phyloP scores from a whole-genome alignment of 1,284 basidiomycete genomes.

The Vanrija sp. region DNA sequence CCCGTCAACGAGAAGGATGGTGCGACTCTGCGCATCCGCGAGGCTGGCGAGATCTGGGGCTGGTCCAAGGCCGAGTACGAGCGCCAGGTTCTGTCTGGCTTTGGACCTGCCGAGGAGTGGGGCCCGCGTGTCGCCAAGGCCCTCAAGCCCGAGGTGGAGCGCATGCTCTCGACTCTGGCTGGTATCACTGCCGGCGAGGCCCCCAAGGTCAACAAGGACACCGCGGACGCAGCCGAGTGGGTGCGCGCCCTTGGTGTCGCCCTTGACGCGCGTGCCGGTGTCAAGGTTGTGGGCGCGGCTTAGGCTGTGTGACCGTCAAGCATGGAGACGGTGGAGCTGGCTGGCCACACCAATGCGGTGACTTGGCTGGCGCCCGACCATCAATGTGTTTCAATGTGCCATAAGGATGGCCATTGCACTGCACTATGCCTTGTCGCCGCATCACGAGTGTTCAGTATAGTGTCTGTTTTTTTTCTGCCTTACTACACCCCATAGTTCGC shows the following conservation, averaged over 20 bases:
- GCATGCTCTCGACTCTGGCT: conserved; percentile 23
- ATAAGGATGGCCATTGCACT: no score
- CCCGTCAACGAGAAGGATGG: conserved; percentile 10
- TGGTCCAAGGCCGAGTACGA: conserved; percentile 45
- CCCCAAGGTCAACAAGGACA: conserved; percentile 15
- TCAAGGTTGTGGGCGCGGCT: conserved; percentile 28
- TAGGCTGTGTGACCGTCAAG: not conserved
- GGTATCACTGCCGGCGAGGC: conserved; percentile 12
- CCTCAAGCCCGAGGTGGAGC: conserved; percentile 46
- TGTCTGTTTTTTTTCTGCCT: no score
- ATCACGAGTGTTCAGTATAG: no score
- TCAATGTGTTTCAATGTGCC: no score
- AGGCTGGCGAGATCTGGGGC: conserved; percentile 43
- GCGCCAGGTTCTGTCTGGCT: conserved; percentile 43
- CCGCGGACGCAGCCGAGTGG: conserved; percentile 39
- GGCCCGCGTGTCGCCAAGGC: conserved; percentile 41
- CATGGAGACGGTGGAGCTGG: no score
- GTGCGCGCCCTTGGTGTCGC: conserved; percentile 41
- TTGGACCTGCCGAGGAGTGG: conserved; percentile 48
- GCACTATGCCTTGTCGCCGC: no score
- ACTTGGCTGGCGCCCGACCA: no score
- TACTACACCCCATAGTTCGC: no score
- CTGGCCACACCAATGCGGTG: no score
- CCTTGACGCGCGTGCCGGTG: conserved; percentile 39
- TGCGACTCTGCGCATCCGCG: conserved; percentile 20